Evolutionary conservation across 2,329 filamentous ascomycete species (phyloP).

Genomic region (Talaromyces sp.): DNA sequence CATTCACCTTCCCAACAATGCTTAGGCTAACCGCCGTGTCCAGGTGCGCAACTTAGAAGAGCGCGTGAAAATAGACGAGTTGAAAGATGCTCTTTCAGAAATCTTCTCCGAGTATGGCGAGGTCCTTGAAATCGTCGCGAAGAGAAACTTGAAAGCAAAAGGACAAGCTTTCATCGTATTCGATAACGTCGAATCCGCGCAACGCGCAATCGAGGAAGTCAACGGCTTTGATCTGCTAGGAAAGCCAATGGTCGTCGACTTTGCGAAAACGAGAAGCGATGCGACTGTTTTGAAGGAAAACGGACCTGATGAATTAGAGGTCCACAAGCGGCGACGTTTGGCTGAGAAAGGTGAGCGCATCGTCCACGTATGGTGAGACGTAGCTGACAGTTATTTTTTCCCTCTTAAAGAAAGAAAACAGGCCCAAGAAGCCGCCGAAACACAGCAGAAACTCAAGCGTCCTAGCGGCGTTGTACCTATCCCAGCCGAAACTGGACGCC

Average conservation of each 20-base stretch:
- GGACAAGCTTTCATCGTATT: constrained; percentile 96
- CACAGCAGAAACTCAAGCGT: constrained; percentile 70
- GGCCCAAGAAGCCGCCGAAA: constrained; percentile 72
- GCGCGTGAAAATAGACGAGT: constrained; percentile 71
- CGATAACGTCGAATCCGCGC: constrained; percentile 71
- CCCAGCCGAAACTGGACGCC: constrained; percentile 44
- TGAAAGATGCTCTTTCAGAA: constrained; percentile 66
- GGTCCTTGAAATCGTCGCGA: constrained; percentile 78
- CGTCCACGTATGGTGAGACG: constrained; percentile 6
- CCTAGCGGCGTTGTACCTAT: constrained; percentile 42
- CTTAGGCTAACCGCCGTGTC: constrained; percentile 3
- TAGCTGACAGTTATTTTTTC: constrained; percentile 4
- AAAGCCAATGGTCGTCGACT: constrained; percentile 79
- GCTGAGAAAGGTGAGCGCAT: constrained; percentile 72
- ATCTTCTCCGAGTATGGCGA: constrained; percentile 87
- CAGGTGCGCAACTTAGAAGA: constrained; percentile 81
- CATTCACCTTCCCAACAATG: constrained; percentile 11
- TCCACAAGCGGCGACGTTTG: constrained; percentile 74
- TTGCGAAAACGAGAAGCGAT: constrained; percentile 79
- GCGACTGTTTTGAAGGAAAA: constrained; percentile 72
- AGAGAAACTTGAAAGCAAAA: constrained; percentile 84
- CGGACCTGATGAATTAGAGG: constrained; percentile 75
- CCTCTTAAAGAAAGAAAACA: constrained; percentile 61
- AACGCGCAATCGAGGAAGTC: constrained; percentile 76
- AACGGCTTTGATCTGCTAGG: constrained; percentile 91